These are phyloP conservation scores for Colletotrichum costaricense DNA, from an alignment of 2,329 filamentous ascomycete genomes.

Conservation along the genomic window DNA sequence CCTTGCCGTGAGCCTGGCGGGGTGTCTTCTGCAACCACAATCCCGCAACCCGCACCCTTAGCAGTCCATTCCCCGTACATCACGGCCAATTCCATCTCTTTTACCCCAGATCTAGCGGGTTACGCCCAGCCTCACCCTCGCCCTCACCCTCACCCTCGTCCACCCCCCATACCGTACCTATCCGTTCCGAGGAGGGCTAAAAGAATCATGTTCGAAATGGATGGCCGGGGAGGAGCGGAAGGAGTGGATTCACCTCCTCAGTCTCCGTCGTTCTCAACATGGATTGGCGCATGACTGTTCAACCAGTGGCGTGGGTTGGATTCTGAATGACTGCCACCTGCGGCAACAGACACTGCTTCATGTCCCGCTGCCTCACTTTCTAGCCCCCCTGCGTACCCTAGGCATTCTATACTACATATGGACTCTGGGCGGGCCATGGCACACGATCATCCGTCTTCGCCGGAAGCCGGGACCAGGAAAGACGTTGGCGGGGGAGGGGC, in stretches of 20 bases:
- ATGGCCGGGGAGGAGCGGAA: conserved; percentile 2
- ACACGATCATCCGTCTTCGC: background rate
- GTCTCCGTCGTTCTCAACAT: background rate
- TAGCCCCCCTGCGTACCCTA: background rate
- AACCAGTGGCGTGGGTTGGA: background rate
- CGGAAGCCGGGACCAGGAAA: background rate
- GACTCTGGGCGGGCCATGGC: background rate
- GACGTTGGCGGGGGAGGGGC: background rate
- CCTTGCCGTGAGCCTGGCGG: background rate
- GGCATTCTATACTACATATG: background rate
- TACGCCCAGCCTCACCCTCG: background rate
- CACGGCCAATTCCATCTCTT: background rate
- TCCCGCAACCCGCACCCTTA: background rate
- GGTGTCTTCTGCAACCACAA: background rate
- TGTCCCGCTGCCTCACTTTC: background rate
- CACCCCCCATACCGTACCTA: background rate
- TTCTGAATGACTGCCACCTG: background rate
- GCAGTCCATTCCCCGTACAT: background rate
- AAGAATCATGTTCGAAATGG: background rate
- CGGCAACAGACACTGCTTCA: background rate
- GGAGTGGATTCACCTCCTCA: background rate
- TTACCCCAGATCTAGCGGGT: conserved; percentile 23
- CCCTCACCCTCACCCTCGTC: too few relatives aligned
- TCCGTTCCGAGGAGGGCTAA: background rate
- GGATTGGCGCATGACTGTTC: background rate